These are phyloP conservation scores for Lagenidium sp. DNA, from an alignment of 352 stramenopile species.

Conservation along the genomic window DNA sequence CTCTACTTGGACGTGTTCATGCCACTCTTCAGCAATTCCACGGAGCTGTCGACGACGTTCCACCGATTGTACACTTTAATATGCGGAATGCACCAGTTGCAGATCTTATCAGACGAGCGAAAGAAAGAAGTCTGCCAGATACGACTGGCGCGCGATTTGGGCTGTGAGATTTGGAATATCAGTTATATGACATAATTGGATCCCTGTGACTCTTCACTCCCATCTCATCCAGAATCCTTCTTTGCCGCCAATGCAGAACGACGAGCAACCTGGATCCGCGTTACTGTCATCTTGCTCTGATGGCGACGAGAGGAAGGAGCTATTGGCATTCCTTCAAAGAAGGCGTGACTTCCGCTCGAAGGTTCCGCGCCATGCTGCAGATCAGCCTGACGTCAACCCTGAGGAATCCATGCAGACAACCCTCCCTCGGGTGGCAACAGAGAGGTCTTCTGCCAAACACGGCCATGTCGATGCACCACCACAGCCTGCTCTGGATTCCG, in stretches of 20 bases:
- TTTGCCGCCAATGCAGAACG: slow-evolving; percentile 66
- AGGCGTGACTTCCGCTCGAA: slow-evolving; percentile 22
- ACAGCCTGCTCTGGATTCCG: too few relatives aligned
- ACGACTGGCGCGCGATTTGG: slow-evolving; percentile 21
- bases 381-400: too few relatives aligned
- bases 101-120: slow-evolving; percentile 27
- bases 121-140: slow-evolving; percentile 13
- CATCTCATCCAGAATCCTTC: too few relatives aligned
- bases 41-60: slow-evolving; percentile 26
- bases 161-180: too few relatives aligned
- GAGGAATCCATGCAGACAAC: too few relatives aligned
- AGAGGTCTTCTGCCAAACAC: too few relatives aligned
- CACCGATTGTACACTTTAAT: slow-evolving; percentile 23
- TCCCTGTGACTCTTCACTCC: too few relatives aligned
- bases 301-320: slow-evolving; percentile 36
- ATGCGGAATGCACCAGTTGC: slow-evolving; percentile 22
- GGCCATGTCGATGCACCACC: too few relatives aligned
- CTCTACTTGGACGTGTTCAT: slow-evolving; percentile 32
- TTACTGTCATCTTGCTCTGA: too few relatives aligned
- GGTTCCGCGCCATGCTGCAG: slow-evolving; percentile 6
- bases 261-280: slow-evolving; percentile 14
- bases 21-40: slow-evolving; percentile 23
- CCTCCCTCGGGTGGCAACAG: too few relatives aligned
- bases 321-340: slow-evolving; percentile 27
- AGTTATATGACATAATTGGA: too few relatives aligned